Percentiles rank a stretch among this genome's conserved stretches.
Conservation (phyloP, 208 protist genomes). For the Leptomonas pyrrhocoris region DNA sequence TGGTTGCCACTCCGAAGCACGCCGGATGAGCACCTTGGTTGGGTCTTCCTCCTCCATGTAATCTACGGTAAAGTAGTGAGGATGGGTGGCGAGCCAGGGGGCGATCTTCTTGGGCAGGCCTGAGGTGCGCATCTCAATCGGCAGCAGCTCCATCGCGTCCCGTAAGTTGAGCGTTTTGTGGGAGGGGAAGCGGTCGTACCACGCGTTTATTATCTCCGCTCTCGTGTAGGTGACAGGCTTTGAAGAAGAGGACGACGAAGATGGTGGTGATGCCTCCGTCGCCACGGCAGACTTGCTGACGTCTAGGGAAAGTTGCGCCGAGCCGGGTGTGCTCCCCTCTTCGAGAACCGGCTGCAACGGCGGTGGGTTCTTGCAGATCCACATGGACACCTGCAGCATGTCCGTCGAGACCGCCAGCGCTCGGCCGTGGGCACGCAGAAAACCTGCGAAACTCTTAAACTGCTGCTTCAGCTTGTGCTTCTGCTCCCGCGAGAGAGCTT, state of each 20-base stretch:
- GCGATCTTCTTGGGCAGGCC: conserved; percentile 55
- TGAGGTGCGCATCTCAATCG: conserved; percentile 42
- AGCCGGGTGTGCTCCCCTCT: neutral
- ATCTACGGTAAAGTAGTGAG: conserved; percentile 73
- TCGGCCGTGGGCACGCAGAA: conserved; percentile 77
- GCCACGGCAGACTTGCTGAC: neutral
- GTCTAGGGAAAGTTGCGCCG: neutral
- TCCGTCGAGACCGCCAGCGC: conserved; percentile 80
- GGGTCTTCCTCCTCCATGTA: conserved; percentile 49
- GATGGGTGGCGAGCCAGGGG: conserved; percentile 61
- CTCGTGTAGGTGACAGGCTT: conserved; percentile 48
- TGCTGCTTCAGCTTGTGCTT: conserved; percentile 62
- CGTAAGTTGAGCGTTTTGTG: conserved; percentile 53
- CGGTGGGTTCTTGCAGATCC: conserved; percentile 47
- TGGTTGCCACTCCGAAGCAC: conserved; percentile 64
- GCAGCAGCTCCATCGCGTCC: conserved; percentile 62
- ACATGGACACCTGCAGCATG: conserved; percentile 86
- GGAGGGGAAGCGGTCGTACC: conserved; percentile 74
- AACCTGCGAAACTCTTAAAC: conserved; percentile 83
- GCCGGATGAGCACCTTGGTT: conserved; percentile 56
- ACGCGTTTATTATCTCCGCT: conserved; percentile 65
- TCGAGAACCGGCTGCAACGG: conserved; percentile 9
- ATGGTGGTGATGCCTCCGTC: neutral
- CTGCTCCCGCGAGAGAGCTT: conserved; percentile 71
- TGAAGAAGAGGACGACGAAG: neutral